These are phyloP conservation scores for Fusarium sp. DNA, from an alignment of 2,329 filamentous ascomycete genomes.

Conservation along the genomic window DNA sequence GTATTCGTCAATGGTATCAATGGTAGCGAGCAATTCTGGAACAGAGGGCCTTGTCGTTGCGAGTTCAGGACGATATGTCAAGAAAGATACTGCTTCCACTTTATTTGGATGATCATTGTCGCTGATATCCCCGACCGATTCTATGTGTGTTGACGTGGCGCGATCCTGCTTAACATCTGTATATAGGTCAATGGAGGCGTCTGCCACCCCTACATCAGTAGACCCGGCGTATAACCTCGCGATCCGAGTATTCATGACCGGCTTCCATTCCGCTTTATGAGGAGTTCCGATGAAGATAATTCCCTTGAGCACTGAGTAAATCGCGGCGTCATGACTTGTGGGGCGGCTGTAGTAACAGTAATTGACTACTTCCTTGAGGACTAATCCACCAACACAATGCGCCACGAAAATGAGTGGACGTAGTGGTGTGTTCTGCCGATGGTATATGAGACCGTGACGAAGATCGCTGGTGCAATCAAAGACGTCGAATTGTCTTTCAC, in stretches of 20 bases:
- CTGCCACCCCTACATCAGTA: neutral
- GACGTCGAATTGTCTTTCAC: neutral
- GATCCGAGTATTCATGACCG: neutral
- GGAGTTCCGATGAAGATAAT: neutral
- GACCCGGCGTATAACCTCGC: neutral
- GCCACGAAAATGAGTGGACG: neutral
- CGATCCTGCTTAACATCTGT: neutral
- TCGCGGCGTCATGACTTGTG: neutral
- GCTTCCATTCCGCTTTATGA: neutral
- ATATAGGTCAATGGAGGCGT: neutral
- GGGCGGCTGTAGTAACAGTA: neutral
- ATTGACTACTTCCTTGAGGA: neutral
- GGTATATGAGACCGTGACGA: rapidly evolving
- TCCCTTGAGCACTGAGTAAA: neutral
- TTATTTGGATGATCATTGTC: rapidly evolving
- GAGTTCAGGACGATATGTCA: neutral
- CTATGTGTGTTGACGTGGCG: neutral
- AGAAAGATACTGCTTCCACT: neutral
- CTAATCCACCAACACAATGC: neutral
- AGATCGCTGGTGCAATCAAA: neutral
- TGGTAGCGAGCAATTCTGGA: neutral
- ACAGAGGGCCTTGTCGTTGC: neutral
- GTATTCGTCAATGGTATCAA: neutral
- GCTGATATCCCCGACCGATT: neutral
- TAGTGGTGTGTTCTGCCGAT: rapidly evolving